phyloP scores from a whole-genome alignment of 2,329 filamentous ascomycete species.

The Talaromyces verruculosus region DNA sequence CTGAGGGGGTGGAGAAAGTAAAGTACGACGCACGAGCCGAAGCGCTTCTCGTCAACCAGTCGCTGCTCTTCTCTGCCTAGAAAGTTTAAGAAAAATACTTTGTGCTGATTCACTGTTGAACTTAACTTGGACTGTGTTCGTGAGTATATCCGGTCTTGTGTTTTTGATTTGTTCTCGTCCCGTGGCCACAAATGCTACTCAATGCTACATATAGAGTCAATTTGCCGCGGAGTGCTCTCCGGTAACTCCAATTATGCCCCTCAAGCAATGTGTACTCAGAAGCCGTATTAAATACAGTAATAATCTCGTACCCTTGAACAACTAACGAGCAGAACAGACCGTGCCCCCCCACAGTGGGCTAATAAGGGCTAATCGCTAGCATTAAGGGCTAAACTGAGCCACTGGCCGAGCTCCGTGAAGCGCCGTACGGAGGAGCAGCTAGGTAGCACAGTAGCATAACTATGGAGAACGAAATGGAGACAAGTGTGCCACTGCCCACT shows the following conservation, averaged over 20 bases:
- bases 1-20: slow-evolving; percentile 12
- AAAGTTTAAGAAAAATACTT: background rate
- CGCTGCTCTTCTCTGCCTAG: background rate
- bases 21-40: slow-evolving; percentile 12
- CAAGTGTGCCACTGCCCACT: background rate
- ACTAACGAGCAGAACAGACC: background rate
- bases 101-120: background rate
- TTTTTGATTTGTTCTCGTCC: background rate
- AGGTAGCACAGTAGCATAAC: background rate
- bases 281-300: background rate
- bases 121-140: background rate
- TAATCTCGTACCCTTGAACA: background rate
- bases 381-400: slow-evolving; percentile 9
- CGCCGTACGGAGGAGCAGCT: slow-evolving; percentile 4
- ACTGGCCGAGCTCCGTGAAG: slow-evolving; percentile 13
- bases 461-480: slow-evolving; percentile 8
- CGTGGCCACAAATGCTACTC: slow-evolving; percentile 4
- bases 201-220: background rate
- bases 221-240: background rate
- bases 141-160: background rate
- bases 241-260: background rate
- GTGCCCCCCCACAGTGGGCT: slow-evolving; percentile 10
- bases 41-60: slow-evolving; percentile 9
- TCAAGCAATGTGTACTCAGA: background rate
- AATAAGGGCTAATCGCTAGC: slow-evolving; percentile 5